Percentiles rank a stretch among this genome's conserved stretches.
phyloP scores from a whole-genome alignment of 2,329 filamentous ascomycete species.

The Didymella keratinophila region DNA sequence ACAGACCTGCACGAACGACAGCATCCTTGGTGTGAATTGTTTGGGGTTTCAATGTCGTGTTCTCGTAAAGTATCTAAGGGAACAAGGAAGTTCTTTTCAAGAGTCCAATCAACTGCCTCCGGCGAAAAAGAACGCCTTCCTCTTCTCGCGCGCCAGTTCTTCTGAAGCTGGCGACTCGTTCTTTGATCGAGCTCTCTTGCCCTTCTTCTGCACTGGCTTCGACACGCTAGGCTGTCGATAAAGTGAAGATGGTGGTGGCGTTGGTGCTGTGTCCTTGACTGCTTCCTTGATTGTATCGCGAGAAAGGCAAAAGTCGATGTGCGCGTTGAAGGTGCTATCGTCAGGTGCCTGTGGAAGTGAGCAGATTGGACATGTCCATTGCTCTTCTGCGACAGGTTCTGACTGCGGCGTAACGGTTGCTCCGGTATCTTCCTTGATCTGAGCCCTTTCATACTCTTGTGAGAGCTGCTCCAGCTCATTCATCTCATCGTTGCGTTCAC shows the following conservation, averaged over 20 bases:
- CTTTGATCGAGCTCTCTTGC: slow-evolving; percentile 42
- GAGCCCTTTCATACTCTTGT: slow-evolving; percentile 59
- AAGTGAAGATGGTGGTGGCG: slow-evolving; percentile 23
- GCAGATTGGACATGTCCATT: slow-evolving; percentile 92
- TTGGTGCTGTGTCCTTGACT: slow-evolving; percentile 62
- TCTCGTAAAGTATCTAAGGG: not conserved
- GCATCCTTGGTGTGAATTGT: too few species aligned
- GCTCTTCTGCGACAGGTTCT: slow-evolving; percentile 32
- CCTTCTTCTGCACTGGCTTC: slow-evolving; percentile 33
- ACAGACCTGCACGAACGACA: not conserved
- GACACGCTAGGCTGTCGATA: slow-evolving; percentile 22
- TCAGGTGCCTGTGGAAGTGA: slow-evolving; percentile 75
- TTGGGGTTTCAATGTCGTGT: not conserved
- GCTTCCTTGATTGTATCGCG: slow-evolving; percentile 84
- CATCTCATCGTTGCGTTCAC: slow-evolving; percentile 67
- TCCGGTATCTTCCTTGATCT: slow-evolving; percentile 18
- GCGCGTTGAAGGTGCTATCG: slow-evolving; percentile 83
- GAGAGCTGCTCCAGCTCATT: slow-evolving; percentile 68
- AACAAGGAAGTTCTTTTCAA: too few species aligned
- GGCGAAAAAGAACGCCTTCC: slow-evolving; percentile 43
- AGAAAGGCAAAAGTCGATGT: slow-evolving; percentile 92
- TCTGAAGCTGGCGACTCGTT: slow-evolving; percentile 31
- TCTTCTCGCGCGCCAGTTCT: slow-evolving; percentile 42
- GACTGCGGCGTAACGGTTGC: slow-evolving; percentile 33
- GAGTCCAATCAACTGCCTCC: slow-evolving; percentile 1